Evolutionary conservation across 345 rosid species (phyloP).

Genomic region (Luvunga scandens): DNA sequence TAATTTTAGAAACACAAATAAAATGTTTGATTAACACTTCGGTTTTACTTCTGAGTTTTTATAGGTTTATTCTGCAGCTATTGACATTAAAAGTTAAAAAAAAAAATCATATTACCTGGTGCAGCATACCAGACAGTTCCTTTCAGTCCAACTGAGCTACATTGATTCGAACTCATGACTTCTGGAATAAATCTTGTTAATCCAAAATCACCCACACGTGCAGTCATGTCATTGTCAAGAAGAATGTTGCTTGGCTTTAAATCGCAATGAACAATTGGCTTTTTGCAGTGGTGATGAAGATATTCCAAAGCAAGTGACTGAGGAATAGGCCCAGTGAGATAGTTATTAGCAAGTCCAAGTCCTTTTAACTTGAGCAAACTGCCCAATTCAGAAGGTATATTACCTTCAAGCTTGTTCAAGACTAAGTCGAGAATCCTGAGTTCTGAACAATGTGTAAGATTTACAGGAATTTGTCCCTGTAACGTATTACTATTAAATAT

Average conservation of each 20-base stretch:
- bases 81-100: not conserved
- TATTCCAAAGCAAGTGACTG: constrained; percentile 13
- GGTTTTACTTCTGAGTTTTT: not conserved
- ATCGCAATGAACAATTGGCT: constrained; percentile 7
- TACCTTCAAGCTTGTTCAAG: constrained; percentile 24
- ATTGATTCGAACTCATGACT: not conserved
- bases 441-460: constrained; percentile 20
- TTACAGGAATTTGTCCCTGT: constrained; percentile 26
- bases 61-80: too few species aligned
- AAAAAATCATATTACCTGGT: constrained; percentile 3
- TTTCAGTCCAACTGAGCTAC: not conserved
- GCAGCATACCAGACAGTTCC: constrained; percentile 4
- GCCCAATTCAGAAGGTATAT: constrained; percentile 26
- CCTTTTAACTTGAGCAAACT: constrained; percentile 14
- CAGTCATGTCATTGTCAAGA: not conserved
- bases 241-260: constrained; percentile 11
- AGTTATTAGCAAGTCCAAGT: constrained; percentile 21
- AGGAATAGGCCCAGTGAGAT: constrained; percentile 28
- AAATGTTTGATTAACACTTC: too few species aligned
- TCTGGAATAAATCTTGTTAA: constrained; percentile 3
- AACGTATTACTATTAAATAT: not conserved
- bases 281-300: constrained; percentile 9
- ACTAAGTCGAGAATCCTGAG: constrained; percentile 19
- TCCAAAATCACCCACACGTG: constrained; percentile 9
- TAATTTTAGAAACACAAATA: not conserved